phyloP scores from a whole-genome alignment of 805 yeast species.

The Ogataea thermomethanolica region DNA sequence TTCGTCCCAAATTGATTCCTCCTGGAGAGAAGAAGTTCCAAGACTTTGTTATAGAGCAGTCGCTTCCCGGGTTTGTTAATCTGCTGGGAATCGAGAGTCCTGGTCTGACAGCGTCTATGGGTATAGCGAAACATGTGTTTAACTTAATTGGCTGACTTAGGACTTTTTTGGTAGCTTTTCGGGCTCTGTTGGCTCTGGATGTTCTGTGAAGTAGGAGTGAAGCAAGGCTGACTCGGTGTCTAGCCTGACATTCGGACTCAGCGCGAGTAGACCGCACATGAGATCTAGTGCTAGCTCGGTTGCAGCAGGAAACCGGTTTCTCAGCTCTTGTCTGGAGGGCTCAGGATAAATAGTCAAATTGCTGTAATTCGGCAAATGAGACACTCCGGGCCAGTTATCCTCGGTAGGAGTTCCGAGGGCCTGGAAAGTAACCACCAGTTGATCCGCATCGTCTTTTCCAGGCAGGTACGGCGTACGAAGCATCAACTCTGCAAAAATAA shows the following conservation, averaged over 20 bases:
- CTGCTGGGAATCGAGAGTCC: conserved; percentile 87
- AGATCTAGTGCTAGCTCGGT: conserved; percentile 78
- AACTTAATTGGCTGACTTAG: conserved; percentile 24
- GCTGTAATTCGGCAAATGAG: conserved; percentile 72
- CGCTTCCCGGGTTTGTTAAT: conserved; percentile 75
- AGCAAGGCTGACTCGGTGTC: conserved; percentile 59
- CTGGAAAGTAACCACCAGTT: conserved; percentile 86
- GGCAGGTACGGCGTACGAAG: conserved; percentile 92
- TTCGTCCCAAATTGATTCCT: conserved; percentile 70
- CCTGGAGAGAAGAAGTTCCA: conserved; percentile 47
- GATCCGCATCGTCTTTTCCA: conserved; percentile 87
- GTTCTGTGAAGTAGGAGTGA: conserved; percentile 66
- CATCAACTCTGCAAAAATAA: conserved; percentile 95
- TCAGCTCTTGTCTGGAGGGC: conserved; percentile 74
- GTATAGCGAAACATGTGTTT: conserved; percentile 71
- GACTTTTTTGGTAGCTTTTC: conserved; percentile 45
- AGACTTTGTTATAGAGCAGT: conserved; percentile 75
- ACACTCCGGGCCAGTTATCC: conserved; percentile 85
- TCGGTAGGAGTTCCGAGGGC: conserved; percentile 97
- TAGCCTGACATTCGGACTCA: conserved; percentile 78
- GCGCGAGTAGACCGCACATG: conserved; percentile 63
- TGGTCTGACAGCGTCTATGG: conserved; percentile 79
- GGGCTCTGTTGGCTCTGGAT: conserved; percentile 73
- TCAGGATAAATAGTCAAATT: conserved; percentile 74
- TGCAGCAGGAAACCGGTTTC: conserved; percentile 86